These are phyloP conservation scores for Rhizomucor pusillus DNA, from an alignment of 371 early-diverging fungal genomes.

Conservation along the genomic window DNA sequence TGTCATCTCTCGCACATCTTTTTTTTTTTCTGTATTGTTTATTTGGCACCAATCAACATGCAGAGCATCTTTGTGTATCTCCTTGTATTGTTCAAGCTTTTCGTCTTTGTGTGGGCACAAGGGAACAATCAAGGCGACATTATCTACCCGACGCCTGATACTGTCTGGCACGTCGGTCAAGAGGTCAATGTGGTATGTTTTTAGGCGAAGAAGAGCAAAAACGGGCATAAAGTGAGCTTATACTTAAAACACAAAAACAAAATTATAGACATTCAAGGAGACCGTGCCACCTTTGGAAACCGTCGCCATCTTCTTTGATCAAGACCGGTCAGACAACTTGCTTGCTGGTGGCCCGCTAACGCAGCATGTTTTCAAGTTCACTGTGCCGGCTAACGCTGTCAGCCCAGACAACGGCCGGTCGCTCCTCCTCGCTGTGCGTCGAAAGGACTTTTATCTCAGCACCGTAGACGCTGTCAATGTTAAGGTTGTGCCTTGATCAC, in stretches of 20 bases:
- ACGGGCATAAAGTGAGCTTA: no score
- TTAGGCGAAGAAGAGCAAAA: not conserved
- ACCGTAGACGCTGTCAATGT: conserved; percentile 32
- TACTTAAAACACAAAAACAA: no score
- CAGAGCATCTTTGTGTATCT: no score
- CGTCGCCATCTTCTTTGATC: conserved; percentile 30
- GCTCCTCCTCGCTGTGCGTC: conserved; percentile 32
- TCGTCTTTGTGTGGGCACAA: not conserved
- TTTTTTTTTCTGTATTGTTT: no score
- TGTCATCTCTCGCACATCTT: no score
- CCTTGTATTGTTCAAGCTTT: not conserved
- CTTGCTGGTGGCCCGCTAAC: conserved; percentile 26
- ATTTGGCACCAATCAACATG: no score
- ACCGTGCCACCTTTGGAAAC: conserved; percentile 16
- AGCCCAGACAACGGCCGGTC: conserved; percentile 19
- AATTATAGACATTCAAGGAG: conserved; percentile 8
- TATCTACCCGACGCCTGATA: conserved; percentile 22
- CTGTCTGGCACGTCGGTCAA: conserved; percentile 36
- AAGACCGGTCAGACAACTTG: conserved; percentile 11
- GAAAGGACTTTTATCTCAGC: conserved; percentile 20
- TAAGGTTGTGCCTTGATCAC: conserved; percentile 8
- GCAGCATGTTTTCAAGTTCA: conserved; percentile 20
- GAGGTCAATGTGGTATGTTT: conserved; percentile 29
- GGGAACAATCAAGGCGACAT: conserved; percentile 10
- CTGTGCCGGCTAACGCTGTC: conserved; percentile 22